Evolutionary conservation across 345 rosid genomes (phyloP), one percentile per base, ranked within the genome.

Genomic region (Hibiscus syriacus): DNA sequence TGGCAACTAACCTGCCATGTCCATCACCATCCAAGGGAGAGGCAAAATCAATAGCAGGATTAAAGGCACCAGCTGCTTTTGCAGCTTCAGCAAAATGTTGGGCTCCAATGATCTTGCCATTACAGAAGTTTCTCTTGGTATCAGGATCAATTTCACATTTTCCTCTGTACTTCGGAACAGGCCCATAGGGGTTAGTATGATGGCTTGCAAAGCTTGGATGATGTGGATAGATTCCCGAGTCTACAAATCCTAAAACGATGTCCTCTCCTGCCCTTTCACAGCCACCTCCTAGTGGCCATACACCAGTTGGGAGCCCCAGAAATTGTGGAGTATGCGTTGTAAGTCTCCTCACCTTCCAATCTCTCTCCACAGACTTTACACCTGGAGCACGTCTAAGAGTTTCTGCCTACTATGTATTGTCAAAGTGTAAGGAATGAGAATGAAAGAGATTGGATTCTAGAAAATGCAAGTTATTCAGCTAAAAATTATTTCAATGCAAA

Each of bases 1-100:
- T 20, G 39, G 41, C 32, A 66, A 63, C 85, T 58, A 68, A 91
- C 98, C 99, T 94, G 82, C 98, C 98, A 81, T 94, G 98, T 68
- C 99, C 99, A 84, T 94, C 99, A 25, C 97, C 98, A 88, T 94
- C 99, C 92, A 94, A 48, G 43, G 99, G 98, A 64, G 98, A 94
- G 80, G 92, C 96, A 82, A 70, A 91, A 83, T 94, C 98, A 57
- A 88, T 67, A 36, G 82, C 77, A 48, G 97, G 96, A 80, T 91
- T 91, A 76, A 94, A 91, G 38, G 86, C 82, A 61, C 96, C 89
- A 79, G 98, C 92, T 53, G 97, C 99, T 77, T 73, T 89, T 55
- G 99, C 99, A 11, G 98, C 99, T 82, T 83, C 81, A 43, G 99
- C 97, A 81, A 94, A 94, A 87, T 91, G 89, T 58, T 94, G 99